Evolutionary conservation across 345 rosid genomes (phyloP).

Genomic region (Raphanus raphanistrum): DNA sequence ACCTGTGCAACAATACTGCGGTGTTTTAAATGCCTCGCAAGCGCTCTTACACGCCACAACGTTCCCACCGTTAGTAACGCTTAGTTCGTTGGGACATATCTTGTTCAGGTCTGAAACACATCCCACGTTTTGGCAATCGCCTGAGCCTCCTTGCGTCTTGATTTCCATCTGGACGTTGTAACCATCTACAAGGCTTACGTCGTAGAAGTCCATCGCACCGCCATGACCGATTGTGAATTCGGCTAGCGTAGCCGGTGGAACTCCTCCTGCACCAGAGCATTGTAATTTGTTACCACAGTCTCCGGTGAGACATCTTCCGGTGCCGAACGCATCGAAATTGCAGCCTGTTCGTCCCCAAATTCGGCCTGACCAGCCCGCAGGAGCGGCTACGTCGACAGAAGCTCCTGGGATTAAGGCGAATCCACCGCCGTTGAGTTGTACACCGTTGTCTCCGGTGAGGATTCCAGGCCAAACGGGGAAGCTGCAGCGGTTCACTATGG

Average conservation of each 20-base stretch:
- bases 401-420: constrained; percentile 51
- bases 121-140: constrained; percentile 69
- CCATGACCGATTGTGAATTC: constrained; percentile 64
- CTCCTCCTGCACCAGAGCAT: constrained; percentile 63
- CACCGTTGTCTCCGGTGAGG: constrained; percentile 50
- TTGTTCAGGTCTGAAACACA: constrained; percentile 66
- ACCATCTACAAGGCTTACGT: constrained; percentile 90
- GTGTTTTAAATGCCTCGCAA: constrained; percentile 60
- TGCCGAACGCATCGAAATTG: constrained; percentile 56
- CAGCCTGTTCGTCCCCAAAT: constrained; percentile 82
- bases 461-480: constrained; percentile 77
- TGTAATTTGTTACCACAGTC: constrained; percentile 65
- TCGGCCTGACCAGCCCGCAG: constrained; percentile 79
- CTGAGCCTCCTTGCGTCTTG: constrained; percentile 55
- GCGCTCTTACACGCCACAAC: constrained; percentile 87
- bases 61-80: constrained; percentile 37
- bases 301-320: constrained; percentile 64
- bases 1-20: constrained; percentile 80
- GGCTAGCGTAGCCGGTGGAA: constrained; percentile 67
- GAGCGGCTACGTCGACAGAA: constrained; percentile 48
- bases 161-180: constrained; percentile 69
- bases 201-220: constrained; percentile 58
- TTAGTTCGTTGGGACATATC: constrained; percentile 63
- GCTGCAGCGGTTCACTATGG: constrained; percentile 7
- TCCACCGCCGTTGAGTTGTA: constrained; percentile 60